These are phyloP conservation scores for Alternaria metachromatica DNA, from an alignment of 2,329 filamentous ascomycete genomes.

Conservation along the genomic window DNA sequence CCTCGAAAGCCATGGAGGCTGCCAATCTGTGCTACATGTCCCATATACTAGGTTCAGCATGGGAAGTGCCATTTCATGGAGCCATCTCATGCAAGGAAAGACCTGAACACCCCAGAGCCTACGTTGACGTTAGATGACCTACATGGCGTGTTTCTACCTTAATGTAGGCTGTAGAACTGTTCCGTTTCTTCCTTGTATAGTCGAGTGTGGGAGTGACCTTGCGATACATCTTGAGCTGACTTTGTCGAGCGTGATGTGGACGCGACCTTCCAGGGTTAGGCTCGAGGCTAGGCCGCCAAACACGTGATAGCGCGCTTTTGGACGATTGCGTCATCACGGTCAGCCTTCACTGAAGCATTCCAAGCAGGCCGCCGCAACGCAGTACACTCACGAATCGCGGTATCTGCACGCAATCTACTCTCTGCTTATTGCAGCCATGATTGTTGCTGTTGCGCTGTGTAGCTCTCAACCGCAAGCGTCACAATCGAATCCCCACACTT, in stretches of 20 bases:
- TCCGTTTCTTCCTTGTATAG: not conserved
- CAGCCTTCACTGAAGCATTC: not conserved
- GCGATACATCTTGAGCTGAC: not conserved
- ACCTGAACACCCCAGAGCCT: not conserved
- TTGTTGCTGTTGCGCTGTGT: not conserved
- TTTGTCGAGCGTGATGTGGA: not conserved
- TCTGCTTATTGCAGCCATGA: not conserved
- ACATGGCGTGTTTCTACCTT: not conserved
- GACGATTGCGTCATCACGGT: slow-evolving; percentile 13
- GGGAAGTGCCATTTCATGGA: not conserved
- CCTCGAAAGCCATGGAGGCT: not conserved
- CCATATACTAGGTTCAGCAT: not conserved
- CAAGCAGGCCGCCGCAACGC: not conserved
- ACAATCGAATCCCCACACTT: not conserved
- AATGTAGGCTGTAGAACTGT: not conserved
- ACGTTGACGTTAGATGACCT: not conserved
- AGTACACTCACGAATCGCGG: not conserved
- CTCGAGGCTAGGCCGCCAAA: not conserved
- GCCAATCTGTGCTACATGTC: not conserved
- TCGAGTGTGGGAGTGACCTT: not conserved
- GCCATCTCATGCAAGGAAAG: not conserved
- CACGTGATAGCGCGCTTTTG: slow-evolving; percentile 22
- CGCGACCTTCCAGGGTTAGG: not conserved
- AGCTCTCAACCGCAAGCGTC: not conserved
- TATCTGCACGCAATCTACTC: not conserved